Evolutionary conservation across 352 stramenopile genomes (phyloP).

Genomic region (Albugo candida): DNA sequence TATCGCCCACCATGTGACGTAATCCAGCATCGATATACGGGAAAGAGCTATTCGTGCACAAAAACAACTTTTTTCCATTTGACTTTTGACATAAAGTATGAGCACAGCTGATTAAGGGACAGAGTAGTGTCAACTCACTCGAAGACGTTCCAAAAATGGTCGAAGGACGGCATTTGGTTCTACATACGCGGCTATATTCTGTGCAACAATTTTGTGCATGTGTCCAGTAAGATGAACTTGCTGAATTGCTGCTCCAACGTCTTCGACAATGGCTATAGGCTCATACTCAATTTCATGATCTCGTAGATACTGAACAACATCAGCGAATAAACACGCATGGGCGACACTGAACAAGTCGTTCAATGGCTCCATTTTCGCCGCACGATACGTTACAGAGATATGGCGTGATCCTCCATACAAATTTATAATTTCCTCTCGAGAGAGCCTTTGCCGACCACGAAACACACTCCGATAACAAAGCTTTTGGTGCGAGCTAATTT

Average conservation of each 20-base stretch:
- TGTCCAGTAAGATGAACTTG: slow-evolving; percentile 82
- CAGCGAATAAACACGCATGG: slow-evolving; percentile 85
- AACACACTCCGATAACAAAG: slow-evolving; percentile 62
- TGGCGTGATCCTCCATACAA: slow-evolving; percentile 80
- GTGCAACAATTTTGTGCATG: slow-evolving; percentile 82
- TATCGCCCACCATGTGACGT: slow-evolving; percentile 80
- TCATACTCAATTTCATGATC: slow-evolving; percentile 81
- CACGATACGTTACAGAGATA: slow-evolving; percentile 58
- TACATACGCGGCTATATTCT: slow-evolving; percentile 74
- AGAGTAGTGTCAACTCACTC: slow-evolving; percentile 8
- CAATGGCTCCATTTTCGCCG: slow-evolving; percentile 79
- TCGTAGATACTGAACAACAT: slow-evolving; percentile 86
- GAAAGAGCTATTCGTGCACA: slow-evolving; percentile 88
- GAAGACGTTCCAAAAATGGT: slow-evolving; percentile 58
- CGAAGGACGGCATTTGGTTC: slow-evolving; percentile 74
- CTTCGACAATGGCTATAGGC: slow-evolving; percentile 69
- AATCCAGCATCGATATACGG: slow-evolving; percentile 86
- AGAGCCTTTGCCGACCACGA: slow-evolving; percentile 71
- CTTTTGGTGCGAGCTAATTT: slow-evolving; percentile 89
- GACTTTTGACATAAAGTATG: slow-evolving; percentile 13
- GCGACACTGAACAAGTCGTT: slow-evolving; percentile 89
- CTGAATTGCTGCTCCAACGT: slow-evolving; percentile 73
- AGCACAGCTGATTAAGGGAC: background rate
- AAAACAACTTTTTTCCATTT: slow-evolving; percentile 80
- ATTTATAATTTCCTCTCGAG: slow-evolving; percentile 58